A percentile compares a stretch with the other conserved stretches of the same genome.
Conservation (phyloP, 441 rosid genomes). For the Isatis lusitanica region DNA sequence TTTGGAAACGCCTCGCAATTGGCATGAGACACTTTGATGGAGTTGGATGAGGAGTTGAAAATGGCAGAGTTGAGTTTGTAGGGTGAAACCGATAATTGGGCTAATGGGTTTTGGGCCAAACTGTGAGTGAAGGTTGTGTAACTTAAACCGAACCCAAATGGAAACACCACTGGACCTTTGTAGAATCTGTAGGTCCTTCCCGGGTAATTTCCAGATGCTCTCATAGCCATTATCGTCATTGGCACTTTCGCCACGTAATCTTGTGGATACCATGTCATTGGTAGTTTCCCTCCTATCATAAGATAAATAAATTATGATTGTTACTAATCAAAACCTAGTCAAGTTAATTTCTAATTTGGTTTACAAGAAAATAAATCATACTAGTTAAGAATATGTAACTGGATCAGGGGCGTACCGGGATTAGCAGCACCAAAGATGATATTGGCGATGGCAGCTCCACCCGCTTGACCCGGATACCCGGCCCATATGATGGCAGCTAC, state of each 20-base stretch:
- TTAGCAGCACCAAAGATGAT: constrained; percentile 54
- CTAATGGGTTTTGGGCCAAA: constrained; percentile 44
- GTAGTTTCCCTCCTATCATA: constrained; percentile 60
- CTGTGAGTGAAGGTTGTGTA: constrained; percentile 57
- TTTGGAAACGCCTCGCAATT: constrained; percentile 48
- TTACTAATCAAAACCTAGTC: neutral
- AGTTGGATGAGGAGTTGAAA: constrained; percentile 44
- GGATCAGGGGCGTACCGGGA: constrained; percentile 41
- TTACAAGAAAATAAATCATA: neutral
- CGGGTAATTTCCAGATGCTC: constrained; percentile 53
- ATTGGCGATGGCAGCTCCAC: constrained; percentile 72
- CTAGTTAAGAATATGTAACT: neutral
- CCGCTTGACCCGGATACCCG: constrained; percentile 80
- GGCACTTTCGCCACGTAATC: constrained; percentile 57
- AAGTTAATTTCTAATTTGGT: neutral
- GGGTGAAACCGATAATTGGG: constrained; percentile 38
- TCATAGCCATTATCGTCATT: constrained; percentile 69
- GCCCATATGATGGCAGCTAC: constrained; percentile 65
- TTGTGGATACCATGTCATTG: constrained; percentile 84
- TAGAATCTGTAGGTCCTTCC: constrained; percentile 82
- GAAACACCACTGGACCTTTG: constrained; percentile 83
- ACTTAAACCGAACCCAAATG: constrained; percentile 78
- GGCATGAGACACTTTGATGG: constrained; percentile 51
- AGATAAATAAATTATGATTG: neutral
- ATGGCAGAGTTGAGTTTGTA: constrained; percentile 32